Evolutionary conservation across 345 rosid species (phyloP).

Genomic region (Boechera retrofracta): DNA sequence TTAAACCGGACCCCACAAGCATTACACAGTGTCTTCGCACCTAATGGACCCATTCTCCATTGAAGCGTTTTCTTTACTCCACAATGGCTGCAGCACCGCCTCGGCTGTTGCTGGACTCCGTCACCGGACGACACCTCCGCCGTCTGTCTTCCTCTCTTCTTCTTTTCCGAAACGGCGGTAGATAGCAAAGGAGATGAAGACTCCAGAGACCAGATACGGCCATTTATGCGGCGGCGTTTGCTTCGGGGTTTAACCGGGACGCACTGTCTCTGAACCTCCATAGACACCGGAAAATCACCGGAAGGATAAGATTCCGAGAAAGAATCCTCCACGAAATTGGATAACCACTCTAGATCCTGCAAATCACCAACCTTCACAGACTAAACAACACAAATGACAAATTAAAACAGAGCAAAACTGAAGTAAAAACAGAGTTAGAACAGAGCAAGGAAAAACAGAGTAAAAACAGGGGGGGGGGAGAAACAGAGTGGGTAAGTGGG

Average conservation of each 20-base stretch:
- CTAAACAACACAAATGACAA: conserved; percentile 10
- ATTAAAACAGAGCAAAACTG: neutral
- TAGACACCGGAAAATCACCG: conserved; percentile 36
- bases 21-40: conserved; percentile 88
- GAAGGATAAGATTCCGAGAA: conserved; percentile 58
- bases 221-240: conserved; percentile 69
- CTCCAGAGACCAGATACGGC: conserved; percentile 56
- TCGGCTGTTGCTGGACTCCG: conserved; percentile 30
- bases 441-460: neutral
- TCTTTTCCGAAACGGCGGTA: conserved; percentile 39
- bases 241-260: conserved; percentile 79
- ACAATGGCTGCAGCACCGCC: conserved; percentile 86
- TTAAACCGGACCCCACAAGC: conserved; percentile 93
- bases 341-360: conserved; percentile 79
- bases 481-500: conserved; percentile 18
- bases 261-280: conserved; percentile 33
- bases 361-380: conserved; percentile 70
- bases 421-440: conserved; percentile 18
- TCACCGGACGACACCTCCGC: conserved; percentile 23
- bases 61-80: conserved; percentile 95
- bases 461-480: neutral
- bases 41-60: conserved; percentile 93
- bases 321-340: conserved; percentile 85
- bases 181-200: conserved; percentile 48
- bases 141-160: conserved; percentile 44